Conservation (phyloP, 495 filamentous ascomycete species). For the Penicillium samsonianum region DNA sequence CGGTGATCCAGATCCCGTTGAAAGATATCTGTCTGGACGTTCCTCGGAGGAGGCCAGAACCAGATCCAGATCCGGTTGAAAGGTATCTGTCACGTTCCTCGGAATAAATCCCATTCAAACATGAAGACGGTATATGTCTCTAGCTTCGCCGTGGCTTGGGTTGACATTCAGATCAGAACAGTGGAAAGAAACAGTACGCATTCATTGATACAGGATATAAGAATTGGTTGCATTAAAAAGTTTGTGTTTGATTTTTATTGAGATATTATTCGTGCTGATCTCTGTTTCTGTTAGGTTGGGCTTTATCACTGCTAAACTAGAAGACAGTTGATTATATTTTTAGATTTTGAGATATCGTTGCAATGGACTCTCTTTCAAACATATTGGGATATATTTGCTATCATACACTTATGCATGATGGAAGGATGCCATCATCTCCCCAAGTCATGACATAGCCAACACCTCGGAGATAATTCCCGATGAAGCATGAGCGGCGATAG, state of each 20-base stretch:
- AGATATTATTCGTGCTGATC: neutral
- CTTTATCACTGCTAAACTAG: neutral
- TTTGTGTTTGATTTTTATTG: neutral
- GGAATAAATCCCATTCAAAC: neutral
- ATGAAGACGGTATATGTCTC: neutral
- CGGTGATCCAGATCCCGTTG: conserved; percentile 32
- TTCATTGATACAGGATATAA: neutral
- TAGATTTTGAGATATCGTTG: neutral
- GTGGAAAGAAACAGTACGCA: neutral
- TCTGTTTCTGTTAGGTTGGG: neutral
- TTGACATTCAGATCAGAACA: neutral
- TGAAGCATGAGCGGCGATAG: neutral
- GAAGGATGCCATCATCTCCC: neutral
- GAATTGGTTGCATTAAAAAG: neutral
- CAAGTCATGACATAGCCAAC: neutral
- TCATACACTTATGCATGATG: neutral
- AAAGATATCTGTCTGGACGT: conserved; percentile 25
- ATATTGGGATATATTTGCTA: neutral
- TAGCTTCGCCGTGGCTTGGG: neutral
- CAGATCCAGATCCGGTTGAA: neutral
- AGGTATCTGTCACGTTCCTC: neutral
- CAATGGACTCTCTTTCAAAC: neutral
- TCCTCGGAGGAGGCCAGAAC: neutral
- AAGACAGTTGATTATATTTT: neutral
- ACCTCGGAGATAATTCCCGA: neutral